Evolutionary conservation across 2,329 filamentous ascomycete genomes (phyloP).

Genomic region (Bipolaris bicolor): DNA sequence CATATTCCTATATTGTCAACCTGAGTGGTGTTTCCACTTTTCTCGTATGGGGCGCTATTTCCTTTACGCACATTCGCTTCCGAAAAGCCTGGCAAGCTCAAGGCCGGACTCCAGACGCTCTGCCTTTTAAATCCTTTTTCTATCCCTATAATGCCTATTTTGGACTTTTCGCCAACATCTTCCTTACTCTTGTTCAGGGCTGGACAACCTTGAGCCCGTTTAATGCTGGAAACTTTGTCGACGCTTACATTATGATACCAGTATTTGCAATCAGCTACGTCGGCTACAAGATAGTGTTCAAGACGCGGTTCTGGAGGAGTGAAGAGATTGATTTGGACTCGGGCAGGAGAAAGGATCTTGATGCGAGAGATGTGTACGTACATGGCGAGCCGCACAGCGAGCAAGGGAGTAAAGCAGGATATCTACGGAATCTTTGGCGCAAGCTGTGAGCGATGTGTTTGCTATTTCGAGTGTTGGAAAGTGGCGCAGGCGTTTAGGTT

Average conservation of each 20-base stretch:
- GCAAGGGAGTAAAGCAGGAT: conserved; percentile 14
- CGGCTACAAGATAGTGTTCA: conserved; percentile 55
- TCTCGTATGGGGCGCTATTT: conserved; percentile 73
- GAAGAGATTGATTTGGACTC: conserved; percentile 50
- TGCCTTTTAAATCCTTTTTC: conserved; percentile 56
- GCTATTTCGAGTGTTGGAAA: too few species aligned
- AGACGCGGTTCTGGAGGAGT: conserved; percentile 44
- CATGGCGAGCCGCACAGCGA: conserved; percentile 12
- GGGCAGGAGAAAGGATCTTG: conserved; percentile 48
- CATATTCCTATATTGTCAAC: conserved; percentile 74
- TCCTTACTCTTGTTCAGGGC: conserved; percentile 60
- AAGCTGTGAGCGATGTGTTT: conserved; percentile 10
- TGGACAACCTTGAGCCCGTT: conserved; percentile 62
- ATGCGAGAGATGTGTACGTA: conserved; percentile 28
- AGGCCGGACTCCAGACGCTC: conserved; percentile 45
- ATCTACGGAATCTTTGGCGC: conserved; percentile 17
- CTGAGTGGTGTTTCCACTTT: conserved; percentile 73
- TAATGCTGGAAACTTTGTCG: conserved; percentile 58
- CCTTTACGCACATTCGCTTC: conserved; percentile 74
- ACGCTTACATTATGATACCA: conserved; percentile 61
- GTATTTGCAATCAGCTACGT: conserved; percentile 57
- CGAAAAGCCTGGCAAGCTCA: conserved; percentile 63
- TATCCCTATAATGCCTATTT: conserved; percentile 61
- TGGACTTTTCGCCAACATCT: conserved; percentile 56
- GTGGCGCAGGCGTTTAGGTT: background rate